Evolutionary conservation across 371 early-diverging fungal species (phyloP).

Genomic region (Mortierella sp.): DNA sequence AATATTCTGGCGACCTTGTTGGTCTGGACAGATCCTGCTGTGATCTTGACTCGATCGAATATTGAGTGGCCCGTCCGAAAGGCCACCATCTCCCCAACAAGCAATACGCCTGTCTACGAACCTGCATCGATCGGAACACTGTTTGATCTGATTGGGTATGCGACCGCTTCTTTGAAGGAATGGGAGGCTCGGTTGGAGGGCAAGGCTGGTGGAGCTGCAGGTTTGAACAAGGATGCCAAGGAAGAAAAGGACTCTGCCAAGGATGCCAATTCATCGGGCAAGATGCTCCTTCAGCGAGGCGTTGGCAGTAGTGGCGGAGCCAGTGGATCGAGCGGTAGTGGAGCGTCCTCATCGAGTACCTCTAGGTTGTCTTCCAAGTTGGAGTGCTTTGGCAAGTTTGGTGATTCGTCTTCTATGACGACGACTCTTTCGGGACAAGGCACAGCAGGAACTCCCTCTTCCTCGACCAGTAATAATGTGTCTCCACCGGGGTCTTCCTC

Average conservation of each 20-base stretch:
- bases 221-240: constrained; percentile 33
- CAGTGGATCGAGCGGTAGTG: too few species aligned
- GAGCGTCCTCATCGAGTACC: constrained; percentile 20
- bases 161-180: constrained; percentile 49
- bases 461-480: not conserved
- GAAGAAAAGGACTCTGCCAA: constrained; percentile 11
- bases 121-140: constrained; percentile 51
- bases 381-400: constrained; percentile 35
- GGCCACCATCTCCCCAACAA: constrained; percentile 34
- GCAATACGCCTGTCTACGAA: constrained; percentile 45
- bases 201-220: constrained; percentile 49
- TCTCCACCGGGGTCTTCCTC: constrained; percentile 3
- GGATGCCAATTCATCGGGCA: constrained; percentile 5
- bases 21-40: constrained; percentile 47
- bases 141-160: constrained; percentile 51
- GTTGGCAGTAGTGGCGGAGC: too few species aligned
- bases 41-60: constrained; percentile 41
- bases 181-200: constrained; percentile 54
- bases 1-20: constrained; percentile 45
- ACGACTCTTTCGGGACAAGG: not conserved
- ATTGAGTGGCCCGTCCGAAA: constrained; percentile 48
- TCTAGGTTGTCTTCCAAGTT: constrained; percentile 29
- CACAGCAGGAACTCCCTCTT: constrained; percentile 8
- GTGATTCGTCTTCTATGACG: not conserved
- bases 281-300: not conserved